Evolutionary conservation across 2,329 filamentous ascomycete species (phyloP), one percentile per base, ranked within the genome.

Genomic region (Alternaria sp.): DNA sequence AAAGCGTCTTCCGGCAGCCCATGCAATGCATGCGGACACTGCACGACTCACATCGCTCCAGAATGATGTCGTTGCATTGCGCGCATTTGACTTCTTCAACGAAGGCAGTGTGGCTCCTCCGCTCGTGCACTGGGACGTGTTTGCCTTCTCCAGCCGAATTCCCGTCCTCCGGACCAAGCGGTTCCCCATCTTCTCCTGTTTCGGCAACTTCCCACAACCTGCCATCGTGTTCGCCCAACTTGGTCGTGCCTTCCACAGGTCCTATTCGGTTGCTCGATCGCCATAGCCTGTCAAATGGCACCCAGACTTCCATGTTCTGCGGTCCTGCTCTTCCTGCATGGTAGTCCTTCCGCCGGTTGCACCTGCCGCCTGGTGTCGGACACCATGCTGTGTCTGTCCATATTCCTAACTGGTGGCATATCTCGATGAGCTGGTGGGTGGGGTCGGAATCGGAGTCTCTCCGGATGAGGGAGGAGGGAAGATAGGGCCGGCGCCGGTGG

Each of bases 321-420:
- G 84, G 83, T 0, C 83, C 82, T 49, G 82, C 82, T 50, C 84
- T 79, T 72, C 83, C 83, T 10, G 81, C 80, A 50, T 85, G 83
- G 72, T 87, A 87, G 31, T 85, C 83, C 60, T 83, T 81, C 61
- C 85, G 74, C 54, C 85, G 78, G 62, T 82, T 84, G 68, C 85
- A 87, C 60, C 85, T 77, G 29, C 82, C 82, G 13, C 83, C 85
- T 0, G 84, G 84, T 4, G 83, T 86, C 14, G 85, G 84, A 68
- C 85, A 87, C 85, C 85, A 86, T 24, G 84, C 83, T 3, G 85
- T 86, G 71, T 87, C 85, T 4, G 84, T 86, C 84, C 84, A 87
- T 50, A 87, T 86, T 1, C 82, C 83, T 28, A 87, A 72, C 53
- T 83, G 82, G 63, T 86, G 83, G 63, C 85, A 86, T 51, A 86